Percentiles rank a stretch among this genome's conserved stretches.
Evolutionary conservation across 2,329 filamentous ascomycete species (phyloP).

Genomic region (Beauveria brongniartii): DNA sequence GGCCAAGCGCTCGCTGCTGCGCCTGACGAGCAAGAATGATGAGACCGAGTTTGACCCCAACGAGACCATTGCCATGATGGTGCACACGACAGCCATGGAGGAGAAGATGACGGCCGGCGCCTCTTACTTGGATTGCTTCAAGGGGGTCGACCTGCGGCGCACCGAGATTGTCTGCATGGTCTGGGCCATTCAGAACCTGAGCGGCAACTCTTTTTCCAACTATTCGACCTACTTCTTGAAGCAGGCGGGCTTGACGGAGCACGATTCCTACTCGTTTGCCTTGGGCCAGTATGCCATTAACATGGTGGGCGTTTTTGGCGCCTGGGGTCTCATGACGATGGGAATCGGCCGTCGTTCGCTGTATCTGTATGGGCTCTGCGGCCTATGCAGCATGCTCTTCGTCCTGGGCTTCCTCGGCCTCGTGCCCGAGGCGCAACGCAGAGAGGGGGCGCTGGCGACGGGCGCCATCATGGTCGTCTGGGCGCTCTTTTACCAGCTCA

Average conservation of each 20-base stretch:
- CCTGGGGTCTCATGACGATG: slow-evolving; percentile 70
- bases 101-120: slow-evolving; percentile 65
- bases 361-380: slow-evolving; percentile 67
- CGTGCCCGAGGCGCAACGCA: slow-evolving; percentile 51
- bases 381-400: slow-evolving; percentile 68
- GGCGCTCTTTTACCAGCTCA: slow-evolving; percentile 77
- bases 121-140: slow-evolving; percentile 77
- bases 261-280: slow-evolving; percentile 50
- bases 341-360: slow-evolving; percentile 69
- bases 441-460: slow-evolving; percentile 62
- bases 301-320: slow-evolving; percentile 72
- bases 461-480: slow-evolving; percentile 80
- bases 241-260: slow-evolving; percentile 47
- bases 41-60: slow-evolving; percentile 72
- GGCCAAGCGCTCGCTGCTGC: slow-evolving; percentile 57
- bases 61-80: slow-evolving; percentile 87
- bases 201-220: slow-evolving; percentile 56
- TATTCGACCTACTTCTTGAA: slow-evolving; percentile 57
- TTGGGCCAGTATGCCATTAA: slow-evolving; percentile 62
- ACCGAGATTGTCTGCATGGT: slow-evolving; percentile 63
- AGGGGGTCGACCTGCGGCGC: slow-evolving; percentile 65
- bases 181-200: slow-evolving; percentile 57
- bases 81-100: slow-evolving; percentile 77
- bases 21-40: slow-evolving; percentile 53
- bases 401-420: slow-evolving; percentile 78